A percentile compares a stretch with the other conserved stretches of the same genome.
These are phyloP conservation scores for Phialophora verrucosa DNA, from an alignment of 2,329 filamentous ascomycete species.

Conservation along the genomic window DNA sequence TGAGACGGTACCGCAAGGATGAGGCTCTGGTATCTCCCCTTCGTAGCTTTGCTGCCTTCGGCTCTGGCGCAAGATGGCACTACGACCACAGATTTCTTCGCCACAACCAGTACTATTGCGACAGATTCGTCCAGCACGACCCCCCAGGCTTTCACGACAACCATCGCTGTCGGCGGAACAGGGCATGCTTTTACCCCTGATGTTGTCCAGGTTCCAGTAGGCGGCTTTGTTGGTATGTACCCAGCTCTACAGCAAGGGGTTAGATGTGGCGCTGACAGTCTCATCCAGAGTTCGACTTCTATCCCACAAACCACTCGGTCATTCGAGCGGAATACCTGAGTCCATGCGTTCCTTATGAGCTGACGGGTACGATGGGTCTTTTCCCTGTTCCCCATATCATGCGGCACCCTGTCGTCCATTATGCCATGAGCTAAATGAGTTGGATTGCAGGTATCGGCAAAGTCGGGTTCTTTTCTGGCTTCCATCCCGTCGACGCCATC, in stretches of 20 bases:
- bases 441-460: conserved; percentile 48
- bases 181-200: conserved; percentile 38
- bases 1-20: background rate
- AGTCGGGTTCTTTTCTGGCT: conserved; percentile 62
- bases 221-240: conserved; percentile 27
- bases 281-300: conserved; percentile 60
- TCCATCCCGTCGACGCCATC: conserved; percentile 54
- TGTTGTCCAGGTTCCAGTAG: conserved; percentile 33
- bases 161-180: conserved; percentile 30
- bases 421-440: conserved; percentile 4
- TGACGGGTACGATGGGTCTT: conserved; percentile 9
- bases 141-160: conserved; percentile 32
- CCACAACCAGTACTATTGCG: background rate
- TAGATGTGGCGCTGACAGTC: background rate
- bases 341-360: conserved; percentile 69
- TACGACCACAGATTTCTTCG: conserved; percentile 8
- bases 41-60: conserved; percentile 10
- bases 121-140: conserved; percentile 25
- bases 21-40: conserved; percentile 4
- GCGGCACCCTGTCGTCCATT: background rate
- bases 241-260: background rate
- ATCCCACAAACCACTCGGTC: conserved; percentile 68
- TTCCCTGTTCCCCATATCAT: background rate
- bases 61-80: conserved; percentile 21
- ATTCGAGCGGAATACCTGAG: conserved; percentile 62